A percentile compares a stretch with the other conserved stretches of the same genome.
Conservation (phyloP, 805 yeast genomes). For the Lipomyces lipofer region DNA sequence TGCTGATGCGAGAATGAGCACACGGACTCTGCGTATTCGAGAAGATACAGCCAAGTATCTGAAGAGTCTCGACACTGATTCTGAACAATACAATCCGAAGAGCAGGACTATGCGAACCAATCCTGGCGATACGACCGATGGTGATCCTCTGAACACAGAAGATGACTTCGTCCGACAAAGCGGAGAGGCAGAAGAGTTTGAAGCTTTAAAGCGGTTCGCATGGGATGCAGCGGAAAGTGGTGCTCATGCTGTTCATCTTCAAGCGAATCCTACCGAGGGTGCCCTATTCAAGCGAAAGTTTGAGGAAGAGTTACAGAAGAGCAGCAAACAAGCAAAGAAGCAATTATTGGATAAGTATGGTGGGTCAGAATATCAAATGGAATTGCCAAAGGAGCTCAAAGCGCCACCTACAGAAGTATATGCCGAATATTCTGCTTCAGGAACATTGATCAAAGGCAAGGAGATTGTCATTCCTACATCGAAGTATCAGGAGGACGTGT, state of each 20-base stretch:
- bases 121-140: constrained; percentile 35
- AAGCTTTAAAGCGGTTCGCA: constrained; percentile 51
- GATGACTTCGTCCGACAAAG: constrained; percentile 34
- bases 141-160: constrained; percentile 54
- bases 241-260: constrained; percentile 36
- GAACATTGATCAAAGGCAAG: constrained; percentile 19
- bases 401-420: constrained; percentile 6
- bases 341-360: constrained; percentile 47
- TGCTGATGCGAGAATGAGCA: constrained; percentile 39
- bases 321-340: constrained; percentile 39
- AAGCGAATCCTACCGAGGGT: constrained; percentile 52
- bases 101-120: constrained; percentile 36
- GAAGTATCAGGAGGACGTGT: constrained; percentile 43
- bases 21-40: constrained; percentile 57
- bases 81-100: constrained; percentile 50
- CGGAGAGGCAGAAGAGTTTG: constrained; percentile 59
- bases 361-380: constrained; percentile 31
- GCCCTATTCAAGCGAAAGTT: constrained; percentile 42
- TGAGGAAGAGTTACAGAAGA: constrained; percentile 38
- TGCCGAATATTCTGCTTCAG: constrained; percentile 19
- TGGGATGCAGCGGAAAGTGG: constrained; percentile 46
- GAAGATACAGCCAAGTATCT: constrained; percentile 76
- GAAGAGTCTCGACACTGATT: constrained; percentile 50
- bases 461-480: constrained; percentile 31
- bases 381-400: constrained; percentile 21